Evolutionary conservation across 1,284 basidiomycete genomes (phyloP).

Genomic region (Mycosarcoma maydis): DNA sequence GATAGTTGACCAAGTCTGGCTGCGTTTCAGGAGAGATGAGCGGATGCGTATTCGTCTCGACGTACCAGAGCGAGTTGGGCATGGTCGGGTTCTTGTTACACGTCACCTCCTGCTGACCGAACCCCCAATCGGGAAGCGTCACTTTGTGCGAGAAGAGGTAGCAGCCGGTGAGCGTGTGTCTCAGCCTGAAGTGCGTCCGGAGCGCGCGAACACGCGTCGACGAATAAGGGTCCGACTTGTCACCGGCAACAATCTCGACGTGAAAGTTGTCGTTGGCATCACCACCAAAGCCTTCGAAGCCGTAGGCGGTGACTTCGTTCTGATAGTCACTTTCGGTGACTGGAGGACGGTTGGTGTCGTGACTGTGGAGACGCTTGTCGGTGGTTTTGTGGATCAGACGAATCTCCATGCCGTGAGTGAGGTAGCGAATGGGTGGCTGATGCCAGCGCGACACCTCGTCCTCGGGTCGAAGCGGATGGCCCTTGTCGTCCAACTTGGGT

Average conservation of each 20-base stretch:
- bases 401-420: constrained; percentile 78
- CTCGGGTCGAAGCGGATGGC: constrained; percentile 48
- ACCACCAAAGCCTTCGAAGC: constrained; percentile 82
- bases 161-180: constrained; percentile 88
- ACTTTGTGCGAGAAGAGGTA: constrained; percentile 98
- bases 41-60: constrained; percentile 86
- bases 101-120: constrained; percentile 95
- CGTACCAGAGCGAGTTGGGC: constrained; percentile 91
- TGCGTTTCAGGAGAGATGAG: constrained; percentile 35
- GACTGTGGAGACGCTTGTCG: constrained; percentile 89
- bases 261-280: constrained; percentile 96
- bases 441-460: constrained; percentile 54
- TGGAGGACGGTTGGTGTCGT: constrained; percentile 85
- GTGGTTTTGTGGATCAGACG: constrained; percentile 84
- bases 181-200: constrained; percentile 82
- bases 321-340: constrained; percentile 99
- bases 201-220: constrained; percentile 79
- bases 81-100: constrained; percentile 95
- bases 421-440: constrained; percentile 72
- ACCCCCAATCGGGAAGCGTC: constrained; percentile 96
- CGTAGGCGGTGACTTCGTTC: constrained; percentile 96
- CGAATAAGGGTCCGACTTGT: constrained; percentile 68
- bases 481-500: constrained; percentile 59
- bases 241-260: constrained; percentile 81
- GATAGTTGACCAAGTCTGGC: constrained; percentile 74